Percentiles rank a stretch among this genome's conserved stretches.
Evolutionary conservation across 2,329 filamentous ascomycete species (phyloP).

Genomic region (Nemania serpens): DNA sequence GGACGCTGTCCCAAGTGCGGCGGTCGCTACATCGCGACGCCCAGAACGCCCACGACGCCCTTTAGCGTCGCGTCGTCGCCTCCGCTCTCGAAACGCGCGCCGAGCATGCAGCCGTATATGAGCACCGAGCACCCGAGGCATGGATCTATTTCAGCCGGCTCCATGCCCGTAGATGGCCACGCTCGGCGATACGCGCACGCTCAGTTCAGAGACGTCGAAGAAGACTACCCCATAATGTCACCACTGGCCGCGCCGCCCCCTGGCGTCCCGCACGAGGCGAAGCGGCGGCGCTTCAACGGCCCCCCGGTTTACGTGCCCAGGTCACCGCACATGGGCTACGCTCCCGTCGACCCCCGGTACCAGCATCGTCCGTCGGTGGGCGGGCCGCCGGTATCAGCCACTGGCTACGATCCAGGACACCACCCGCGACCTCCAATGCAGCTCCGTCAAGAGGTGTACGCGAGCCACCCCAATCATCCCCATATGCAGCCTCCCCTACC

Average conservation of each 20-base stretch:
- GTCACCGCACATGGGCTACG: conserved; percentile 47
- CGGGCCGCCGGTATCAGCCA: conserved; percentile 34
- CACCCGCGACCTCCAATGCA: conserved; percentile 35
- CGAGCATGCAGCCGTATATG: conserved; percentile 32
- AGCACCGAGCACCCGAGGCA: conserved; percentile 41
- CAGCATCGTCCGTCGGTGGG: conserved; percentile 37
- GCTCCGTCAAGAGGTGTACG: conserved; percentile 25
- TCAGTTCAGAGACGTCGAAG: conserved; percentile 47
- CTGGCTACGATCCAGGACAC: conserved; percentile 38
- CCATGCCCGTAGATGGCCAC: conserved; percentile 59
- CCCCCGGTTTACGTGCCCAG: conserved; percentile 40
- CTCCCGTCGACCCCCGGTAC: conserved; percentile 39
- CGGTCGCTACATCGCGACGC: conserved; percentile 67
- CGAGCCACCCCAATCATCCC: conserved; percentile 23
- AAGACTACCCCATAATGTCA: conserved; percentile 44
- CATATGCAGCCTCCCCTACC: conserved; percentile 64
- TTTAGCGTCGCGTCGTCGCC: conserved; percentile 46
- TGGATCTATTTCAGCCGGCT: conserved; percentile 33
- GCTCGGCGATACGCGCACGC: conserved; percentile 62
- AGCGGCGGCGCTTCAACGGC: conserved; percentile 43
- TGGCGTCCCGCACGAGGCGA: conserved; percentile 36
- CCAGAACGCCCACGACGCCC: conserved; percentile 61
- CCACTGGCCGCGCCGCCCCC: conserved; percentile 29
- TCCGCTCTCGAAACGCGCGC: conserved; percentile 28
- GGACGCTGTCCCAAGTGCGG: conserved; percentile 72